Evolutionary conservation across 1,284 basidiomycete genomes (phyloP).

Genomic region (Coniferiporia sulphurascens): DNA sequence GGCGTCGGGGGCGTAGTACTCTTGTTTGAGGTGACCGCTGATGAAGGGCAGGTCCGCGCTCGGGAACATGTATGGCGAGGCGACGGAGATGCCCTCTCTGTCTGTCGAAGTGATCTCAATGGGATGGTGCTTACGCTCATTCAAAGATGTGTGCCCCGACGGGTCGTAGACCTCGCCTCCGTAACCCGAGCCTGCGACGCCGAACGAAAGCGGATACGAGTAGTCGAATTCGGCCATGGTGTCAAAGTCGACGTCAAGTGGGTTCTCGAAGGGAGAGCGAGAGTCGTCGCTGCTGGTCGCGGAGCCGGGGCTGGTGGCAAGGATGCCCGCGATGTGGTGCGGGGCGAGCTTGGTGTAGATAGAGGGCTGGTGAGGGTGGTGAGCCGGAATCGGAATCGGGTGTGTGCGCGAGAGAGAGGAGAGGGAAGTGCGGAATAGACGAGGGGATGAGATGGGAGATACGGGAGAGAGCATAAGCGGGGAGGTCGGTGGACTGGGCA

Average conservation of each 20-base stretch:
- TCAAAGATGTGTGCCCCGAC: conserved; percentile 1
- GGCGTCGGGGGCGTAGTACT: conserved; percentile 6
- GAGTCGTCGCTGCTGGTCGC: conserved; percentile 17
- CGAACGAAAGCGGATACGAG: conserved; percentile 5
- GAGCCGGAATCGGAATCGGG: background rate
- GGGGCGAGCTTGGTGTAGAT: background rate
- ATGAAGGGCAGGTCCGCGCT: conserved; percentile 13
- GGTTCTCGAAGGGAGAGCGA: conserved; percentile 14
- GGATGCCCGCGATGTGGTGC: conserved; percentile 3
- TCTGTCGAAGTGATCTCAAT: conserved; percentile 5
- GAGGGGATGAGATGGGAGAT: conserved; percentile 11
- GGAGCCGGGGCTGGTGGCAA: conserved; percentile 8
- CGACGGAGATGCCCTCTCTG: background rate
- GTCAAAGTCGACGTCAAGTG: conserved; percentile 17
- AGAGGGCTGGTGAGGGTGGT: background rate
- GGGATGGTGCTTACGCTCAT: conserved; percentile 9
- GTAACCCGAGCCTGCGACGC: background rate
- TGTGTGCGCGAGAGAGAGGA: background rate
- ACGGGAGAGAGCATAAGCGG: conserved; percentile 16
- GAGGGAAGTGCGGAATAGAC: background rate
- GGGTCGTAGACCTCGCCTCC: background rate
- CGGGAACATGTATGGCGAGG: conserved; percentile 12
- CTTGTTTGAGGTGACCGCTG: conserved; percentile 11
- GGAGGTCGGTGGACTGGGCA: conserved; percentile 10
- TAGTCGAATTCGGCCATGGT: conserved; percentile 18